Evolutionary conservation across 2,329 filamentous ascomycete species (phyloP).

Genomic region (Diaporthe sp.): DNA sequence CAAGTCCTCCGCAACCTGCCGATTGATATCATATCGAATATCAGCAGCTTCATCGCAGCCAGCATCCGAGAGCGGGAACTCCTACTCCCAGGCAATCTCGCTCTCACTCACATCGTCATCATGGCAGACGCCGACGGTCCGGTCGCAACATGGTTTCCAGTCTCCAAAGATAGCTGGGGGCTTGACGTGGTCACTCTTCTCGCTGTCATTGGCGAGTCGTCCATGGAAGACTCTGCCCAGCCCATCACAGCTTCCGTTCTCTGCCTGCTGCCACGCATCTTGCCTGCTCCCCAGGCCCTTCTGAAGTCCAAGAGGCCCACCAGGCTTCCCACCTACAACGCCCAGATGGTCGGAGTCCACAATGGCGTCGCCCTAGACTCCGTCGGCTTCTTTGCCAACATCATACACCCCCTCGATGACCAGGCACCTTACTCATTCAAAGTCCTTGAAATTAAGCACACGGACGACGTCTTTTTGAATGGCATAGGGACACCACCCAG

Average conservation of each 20-base stretch:
- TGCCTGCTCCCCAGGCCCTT: conserved; percentile 75
- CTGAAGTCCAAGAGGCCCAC: conserved; percentile 68
- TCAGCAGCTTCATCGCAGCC: neutral
- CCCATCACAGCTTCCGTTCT: conserved; percentile 66
- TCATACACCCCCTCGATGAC: conserved; percentile 69
- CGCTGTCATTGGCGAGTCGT: conserved; percentile 73
- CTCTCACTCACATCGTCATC: conserved; percentile 5
- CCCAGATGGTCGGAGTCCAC: conserved; percentile 70
- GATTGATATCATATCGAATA: neutral
- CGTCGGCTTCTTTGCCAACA: conserved; percentile 74
- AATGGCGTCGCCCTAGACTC: conserved; percentile 68
- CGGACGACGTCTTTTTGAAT: conserved; percentile 45
- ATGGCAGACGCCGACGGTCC: conserved; percentile 45
- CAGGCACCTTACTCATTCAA: conserved; percentile 63
- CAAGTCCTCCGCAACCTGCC: neutral
- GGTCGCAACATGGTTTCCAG: conserved; percentile 58
- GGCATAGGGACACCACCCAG: neutral
- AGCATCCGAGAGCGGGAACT: conserved; percentile 3
- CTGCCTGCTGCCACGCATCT: conserved; percentile 71
- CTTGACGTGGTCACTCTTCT: conserved; percentile 75
- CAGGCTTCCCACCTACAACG: conserved; percentile 68
- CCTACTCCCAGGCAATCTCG: neutral
- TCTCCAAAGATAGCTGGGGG: conserved; percentile 61
- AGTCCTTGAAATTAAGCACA: conserved; percentile 64
- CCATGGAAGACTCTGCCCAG: conserved; percentile 71